Percentiles rank a stretch among this genome's conserved stretches.
phyloP scores from a whole-genome alignment of 75 land plant species.

The Ceratopteris richardii region DNA sequence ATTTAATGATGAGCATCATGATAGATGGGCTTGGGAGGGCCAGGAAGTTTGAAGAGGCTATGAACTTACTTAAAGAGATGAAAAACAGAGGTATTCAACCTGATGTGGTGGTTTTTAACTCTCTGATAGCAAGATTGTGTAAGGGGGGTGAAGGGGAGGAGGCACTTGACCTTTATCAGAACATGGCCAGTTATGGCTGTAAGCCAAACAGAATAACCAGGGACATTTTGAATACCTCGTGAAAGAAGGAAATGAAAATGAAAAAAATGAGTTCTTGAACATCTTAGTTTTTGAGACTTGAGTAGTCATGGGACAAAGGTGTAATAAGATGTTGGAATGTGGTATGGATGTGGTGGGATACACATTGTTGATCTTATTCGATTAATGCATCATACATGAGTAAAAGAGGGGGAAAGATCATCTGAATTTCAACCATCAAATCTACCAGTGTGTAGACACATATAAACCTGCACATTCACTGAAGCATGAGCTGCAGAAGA shows the following conservation, averaged over 20 bases:
- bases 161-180: conserved; percentile 29
- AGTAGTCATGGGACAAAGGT: no score
- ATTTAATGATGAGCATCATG: conserved; percentile 54
- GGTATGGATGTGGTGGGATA: no score
- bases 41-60: conserved; percentile 65
- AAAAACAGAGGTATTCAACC: conserved; percentile 28
- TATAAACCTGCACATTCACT: no score
- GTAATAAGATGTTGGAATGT: no score
- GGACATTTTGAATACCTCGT: not conserved
- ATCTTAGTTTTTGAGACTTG: no score
- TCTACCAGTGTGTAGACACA: no score
- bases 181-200: conserved; percentile 26
- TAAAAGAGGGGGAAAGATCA: no score
- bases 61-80: conserved; percentile 57
- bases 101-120: conserved; percentile 44
- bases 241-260: not conserved
- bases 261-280: no score
- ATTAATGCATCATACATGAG: no score
- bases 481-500: no score
- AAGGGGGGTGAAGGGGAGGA: conserved; percentile 22
- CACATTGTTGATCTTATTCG: no score
- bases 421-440: no score
- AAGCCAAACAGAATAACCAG: conserved; percentile 7
- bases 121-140: conserved; percentile 41
- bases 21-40: conserved; percentile 72